These are phyloP conservation scores for Cystobasidium onofrii DNA, from an alignment of 768 basidiomycete genomes.

Conservation along the genomic window DNA sequence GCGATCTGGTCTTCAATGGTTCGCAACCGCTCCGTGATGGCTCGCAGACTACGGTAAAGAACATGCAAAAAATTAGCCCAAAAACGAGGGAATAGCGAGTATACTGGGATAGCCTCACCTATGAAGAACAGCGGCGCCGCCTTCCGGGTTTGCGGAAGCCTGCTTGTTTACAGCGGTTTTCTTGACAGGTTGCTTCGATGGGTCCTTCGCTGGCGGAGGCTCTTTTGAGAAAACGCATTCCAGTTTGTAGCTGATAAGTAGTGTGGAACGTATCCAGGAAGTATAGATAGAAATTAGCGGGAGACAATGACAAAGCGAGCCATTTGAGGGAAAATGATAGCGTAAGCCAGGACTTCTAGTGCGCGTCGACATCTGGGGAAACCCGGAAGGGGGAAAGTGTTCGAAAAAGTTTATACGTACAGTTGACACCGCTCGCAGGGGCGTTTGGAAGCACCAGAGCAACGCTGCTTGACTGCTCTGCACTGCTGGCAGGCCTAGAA, in stretches of 20 bases:
- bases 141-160: constrained; percentile 15
- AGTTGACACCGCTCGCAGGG: constrained; percentile 31
- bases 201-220: not conserved
- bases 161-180: constrained; percentile 1
- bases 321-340: not conserved
- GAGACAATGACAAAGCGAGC: not conserved
- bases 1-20: constrained; percentile 20
- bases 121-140: constrained; percentile 14
- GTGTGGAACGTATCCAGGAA: too few relatives aligned
- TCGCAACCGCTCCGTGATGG: constrained; percentile 23
- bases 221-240: constrained; percentile 30
- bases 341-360: not conserved
- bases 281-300: not conserved
- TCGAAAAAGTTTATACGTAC: not conserved
- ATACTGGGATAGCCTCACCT: too few relatives aligned
- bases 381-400: not conserved
- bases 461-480: constrained; percentile 28
- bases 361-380: not conserved
- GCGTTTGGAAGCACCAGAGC: constrained; percentile 22
- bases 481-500: constrained; percentile 29
- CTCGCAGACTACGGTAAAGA: too few relatives aligned
- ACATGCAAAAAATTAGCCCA: too few relatives aligned
- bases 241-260: constrained; percentile 18
- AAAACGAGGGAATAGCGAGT: too few relatives aligned
- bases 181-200: constrained; percentile 1